phyloP scores from a whole-genome alignment of 768 basidiomycete genomes.

The Agrocybe praecox region DNA sequence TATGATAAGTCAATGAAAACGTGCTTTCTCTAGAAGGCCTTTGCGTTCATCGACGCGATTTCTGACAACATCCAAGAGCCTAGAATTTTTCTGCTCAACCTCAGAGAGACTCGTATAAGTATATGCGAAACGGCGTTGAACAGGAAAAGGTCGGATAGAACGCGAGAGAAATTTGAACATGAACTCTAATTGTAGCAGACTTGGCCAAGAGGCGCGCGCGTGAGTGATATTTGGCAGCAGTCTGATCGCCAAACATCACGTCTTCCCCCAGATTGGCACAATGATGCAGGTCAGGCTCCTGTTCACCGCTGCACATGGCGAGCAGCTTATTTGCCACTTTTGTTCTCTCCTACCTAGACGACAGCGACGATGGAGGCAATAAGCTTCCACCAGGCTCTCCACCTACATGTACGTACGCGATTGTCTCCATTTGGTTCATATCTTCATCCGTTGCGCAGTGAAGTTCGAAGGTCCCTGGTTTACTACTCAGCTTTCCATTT shows the following conservation, averaged over 20 bases:
- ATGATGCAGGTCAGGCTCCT: neutral
- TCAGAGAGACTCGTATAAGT: neutral
- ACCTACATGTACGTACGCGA: conserved; percentile 52
- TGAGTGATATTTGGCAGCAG: conserved; percentile 17
- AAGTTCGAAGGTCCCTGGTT: conserved; percentile 96
- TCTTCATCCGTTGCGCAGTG: conserved; percentile 37
- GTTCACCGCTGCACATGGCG: conserved; percentile 18
- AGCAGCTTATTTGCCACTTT: conserved; percentile 17
- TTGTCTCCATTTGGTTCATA: neutral
- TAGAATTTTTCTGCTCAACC: conserved; percentile 31
- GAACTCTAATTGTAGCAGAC: neutral
- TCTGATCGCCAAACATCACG: conserved; percentile 19
- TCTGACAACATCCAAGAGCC: conserved; percentile 56
- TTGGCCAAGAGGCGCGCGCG: neutral
- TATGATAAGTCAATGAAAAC: conserved; percentile 8
- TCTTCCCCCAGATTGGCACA: neutral
- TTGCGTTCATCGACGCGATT: conserved; percentile 54
- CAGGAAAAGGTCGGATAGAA: conserved; percentile 5
- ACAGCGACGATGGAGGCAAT: conserved; percentile 38
- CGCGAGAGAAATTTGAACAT: conserved; percentile 18
- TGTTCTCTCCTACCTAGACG: conserved; percentile 20
- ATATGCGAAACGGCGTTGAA: neutral
- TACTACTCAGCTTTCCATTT: conserved; percentile 83
- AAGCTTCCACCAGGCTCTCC: conserved; percentile 64
- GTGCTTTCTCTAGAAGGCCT: conserved; percentile 45